phyloP scores from a whole-genome alignment of 257 asterid genomes.

The Anisodus tanguticus region DNA sequence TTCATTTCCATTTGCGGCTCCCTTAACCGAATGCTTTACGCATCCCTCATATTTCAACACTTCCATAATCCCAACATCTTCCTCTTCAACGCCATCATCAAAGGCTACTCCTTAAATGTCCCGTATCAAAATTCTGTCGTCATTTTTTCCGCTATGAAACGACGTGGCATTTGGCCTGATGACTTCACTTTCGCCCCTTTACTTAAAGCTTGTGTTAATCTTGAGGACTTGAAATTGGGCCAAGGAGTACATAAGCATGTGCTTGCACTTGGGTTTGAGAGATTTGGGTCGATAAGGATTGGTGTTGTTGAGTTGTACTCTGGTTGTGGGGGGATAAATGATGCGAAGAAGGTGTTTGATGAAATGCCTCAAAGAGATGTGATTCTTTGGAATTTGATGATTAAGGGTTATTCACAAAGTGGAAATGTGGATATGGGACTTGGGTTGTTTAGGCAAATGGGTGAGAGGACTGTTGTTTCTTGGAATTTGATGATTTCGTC shows the following conservation, averaged over 20 bases:
- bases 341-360: conserved; percentile 48
- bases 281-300: conserved; percentile 42
- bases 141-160: conserved; percentile 42
- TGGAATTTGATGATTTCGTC: conserved; percentile 55
- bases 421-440: conserved; percentile 46
- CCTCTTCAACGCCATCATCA: conserved; percentile 54
- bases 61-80: conserved; percentile 44
- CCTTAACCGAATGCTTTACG: conserved; percentile 43
- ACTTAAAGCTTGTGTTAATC: conserved; percentile 48
- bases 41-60: conserved; percentile 42
- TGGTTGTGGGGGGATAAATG: conserved; percentile 38
- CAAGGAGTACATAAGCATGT: conserved; percentile 42
- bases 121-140: conserved; percentile 43
- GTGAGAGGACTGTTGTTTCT: conserved; percentile 47
- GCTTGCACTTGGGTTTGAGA: conserved; percentile 47
- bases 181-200: conserved; percentile 53
- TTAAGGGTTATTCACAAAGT: conserved; percentile 45
- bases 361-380: conserved; percentile 51
- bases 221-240: conserved; percentile 38
- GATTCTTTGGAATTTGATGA: conserved; percentile 54
- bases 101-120: conserved; percentile 42
- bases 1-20: conserved; percentile 51
- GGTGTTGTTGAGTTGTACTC: conserved; percentile 46
- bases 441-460: conserved; percentile 45
- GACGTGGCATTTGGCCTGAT: conserved; percentile 49